These are phyloP conservation scores for Pythium insidiosum DNA, from an alignment of 352 stramenopile species.

Conservation along the genomic window DNA sequence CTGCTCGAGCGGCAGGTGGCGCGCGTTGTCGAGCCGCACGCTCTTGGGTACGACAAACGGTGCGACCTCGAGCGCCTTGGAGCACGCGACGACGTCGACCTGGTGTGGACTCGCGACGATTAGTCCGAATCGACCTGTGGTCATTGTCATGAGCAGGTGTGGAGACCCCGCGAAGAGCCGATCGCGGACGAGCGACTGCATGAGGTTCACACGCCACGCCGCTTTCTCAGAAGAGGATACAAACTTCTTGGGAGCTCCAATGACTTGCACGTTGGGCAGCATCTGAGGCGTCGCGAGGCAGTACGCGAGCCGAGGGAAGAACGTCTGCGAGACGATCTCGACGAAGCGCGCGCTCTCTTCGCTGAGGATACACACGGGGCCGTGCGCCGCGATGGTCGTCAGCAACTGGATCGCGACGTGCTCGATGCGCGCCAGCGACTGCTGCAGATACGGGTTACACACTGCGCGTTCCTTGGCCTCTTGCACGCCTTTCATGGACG, in stretches of 20 bases:
- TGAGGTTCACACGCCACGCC: slow-evolving; percentile 35
- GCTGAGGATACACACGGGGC: slow-evolving; percentile 58
- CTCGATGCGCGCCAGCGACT: slow-evolving; percentile 47
- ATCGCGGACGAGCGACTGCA: slow-evolving; percentile 52
- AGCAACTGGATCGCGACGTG: slow-evolving; percentile 46
- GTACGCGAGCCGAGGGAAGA: slow-evolving; percentile 57
- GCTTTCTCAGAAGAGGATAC: slow-evolving; percentile 41
- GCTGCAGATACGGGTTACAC: slow-evolving; percentile 31
- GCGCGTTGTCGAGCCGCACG: slow-evolving; percentile 39
- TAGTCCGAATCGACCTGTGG: slow-evolving; percentile 40
- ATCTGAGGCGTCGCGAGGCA: slow-evolving; percentile 37
- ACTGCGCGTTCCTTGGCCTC: slow-evolving; percentile 40
- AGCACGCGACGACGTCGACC: slow-evolving; percentile 39
- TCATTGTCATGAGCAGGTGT: slow-evolving; percentile 29
- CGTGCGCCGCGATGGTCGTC: slow-evolving; percentile 31
- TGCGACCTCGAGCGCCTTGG: slow-evolving; percentile 40
- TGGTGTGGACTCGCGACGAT: slow-evolving; percentile 54
- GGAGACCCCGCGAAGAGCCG: slow-evolving; percentile 36
- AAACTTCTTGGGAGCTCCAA: slow-evolving; percentile 46
- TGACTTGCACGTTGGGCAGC: slow-evolving; percentile 51
- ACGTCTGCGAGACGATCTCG: slow-evolving; percentile 45
- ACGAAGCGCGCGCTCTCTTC: slow-evolving; percentile 56
- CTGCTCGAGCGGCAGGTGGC: slow-evolving; percentile 37
- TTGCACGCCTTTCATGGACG: slow-evolving; percentile 26
- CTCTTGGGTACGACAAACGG: slow-evolving; percentile 55